Base-by-base conservation (phyloP, 2,329 filamentous ascomycete genomes). In the Calonectria honghensis region DNA sequence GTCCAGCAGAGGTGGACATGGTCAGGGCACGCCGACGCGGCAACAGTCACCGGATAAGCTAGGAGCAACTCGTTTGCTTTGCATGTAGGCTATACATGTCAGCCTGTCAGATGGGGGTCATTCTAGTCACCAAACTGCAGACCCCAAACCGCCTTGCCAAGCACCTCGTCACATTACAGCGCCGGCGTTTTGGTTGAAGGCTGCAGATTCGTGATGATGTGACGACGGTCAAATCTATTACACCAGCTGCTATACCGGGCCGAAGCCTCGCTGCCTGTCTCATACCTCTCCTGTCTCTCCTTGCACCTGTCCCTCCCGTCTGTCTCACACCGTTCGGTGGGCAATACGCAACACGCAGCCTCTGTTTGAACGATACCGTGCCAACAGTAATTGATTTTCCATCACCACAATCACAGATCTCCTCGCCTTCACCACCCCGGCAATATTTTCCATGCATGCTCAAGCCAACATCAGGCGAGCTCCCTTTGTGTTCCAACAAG, bases 381-480 rank as follows among this genome's bases (percentile, higher is more conserved):
- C n/a, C 57, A 37, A 63, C 37, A 63, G 32, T 39, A 27, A 37
- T 27, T 41, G 57, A 13, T 39, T 39, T 61, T 37, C 41, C 27
- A 63, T 63, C 57, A 41, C 57, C 41, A 27, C 27, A 63, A 16
- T 27, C 35, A 41, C n/a, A 31, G 10, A 13, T 41, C 35, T 41
- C 35, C n/a, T 24, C 14, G 18, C 35, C 54, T 39, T 29, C 4
- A 29, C 37, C 57, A 63, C 37, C 16, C 24, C 51, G 39, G 50
- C 20, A 31, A 24, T 68, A 68, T 68, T 68, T 24, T 20, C 45
- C 65, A 63, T 72, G 50, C n/a, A 64, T 74, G 75, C 75, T 76
- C 73, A 68, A 74, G 74, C 68, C 75, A 61, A 39, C 50, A 27
- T 45, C 31, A 32, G 73, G 70, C 73, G 75, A 75, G 75, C 68